Evolutionary conservation across 306 rosid species (phyloP).

Genomic region (Cucurbita pepo): DNA sequence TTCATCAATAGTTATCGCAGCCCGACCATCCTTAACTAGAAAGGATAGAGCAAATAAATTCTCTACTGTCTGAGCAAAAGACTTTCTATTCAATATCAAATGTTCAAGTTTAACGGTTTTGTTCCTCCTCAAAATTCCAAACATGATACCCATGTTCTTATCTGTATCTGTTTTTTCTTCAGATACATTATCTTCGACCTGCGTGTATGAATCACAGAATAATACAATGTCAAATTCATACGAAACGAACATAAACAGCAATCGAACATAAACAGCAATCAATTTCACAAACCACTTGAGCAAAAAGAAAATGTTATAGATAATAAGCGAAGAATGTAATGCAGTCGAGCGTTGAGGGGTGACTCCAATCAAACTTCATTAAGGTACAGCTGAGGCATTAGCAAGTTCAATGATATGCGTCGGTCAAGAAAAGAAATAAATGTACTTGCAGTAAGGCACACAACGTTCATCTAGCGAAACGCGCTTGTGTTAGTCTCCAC

Average conservation of each 20-base stretch:
- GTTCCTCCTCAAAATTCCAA: conserved; percentile 30
- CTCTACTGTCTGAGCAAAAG: conserved; percentile 77
- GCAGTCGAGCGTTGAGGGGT: neutral
- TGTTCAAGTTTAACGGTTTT: conserved; percentile 37
- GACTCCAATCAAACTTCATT: neutral
- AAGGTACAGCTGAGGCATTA: neutral
- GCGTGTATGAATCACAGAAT: conserved; percentile 7
- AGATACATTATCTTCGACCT: conserved; percentile 29
- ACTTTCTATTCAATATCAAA: conserved; percentile 40
- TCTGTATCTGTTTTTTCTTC: conserved; percentile 61
- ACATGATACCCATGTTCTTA: conserved; percentile 56
- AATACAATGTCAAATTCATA: neutral
- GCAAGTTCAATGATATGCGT: neutral
- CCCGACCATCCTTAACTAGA: conserved; percentile 79
- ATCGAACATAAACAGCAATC: neutral
- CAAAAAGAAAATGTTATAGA: neutral
- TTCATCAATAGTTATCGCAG: conserved; percentile 35
- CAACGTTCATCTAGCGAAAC: neutral
- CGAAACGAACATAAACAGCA: neutral
- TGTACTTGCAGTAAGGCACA: neutral
- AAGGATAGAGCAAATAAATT: conserved; percentile 73
- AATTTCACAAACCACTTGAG: neutral
- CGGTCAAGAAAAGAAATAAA: neutral
- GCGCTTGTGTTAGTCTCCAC: neutral
- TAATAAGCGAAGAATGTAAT: neutral